Evolutionary conservation across 2,329 filamentous ascomycete genomes (phyloP).

Genomic region (Neopestalotiopsis sp.): DNA sequence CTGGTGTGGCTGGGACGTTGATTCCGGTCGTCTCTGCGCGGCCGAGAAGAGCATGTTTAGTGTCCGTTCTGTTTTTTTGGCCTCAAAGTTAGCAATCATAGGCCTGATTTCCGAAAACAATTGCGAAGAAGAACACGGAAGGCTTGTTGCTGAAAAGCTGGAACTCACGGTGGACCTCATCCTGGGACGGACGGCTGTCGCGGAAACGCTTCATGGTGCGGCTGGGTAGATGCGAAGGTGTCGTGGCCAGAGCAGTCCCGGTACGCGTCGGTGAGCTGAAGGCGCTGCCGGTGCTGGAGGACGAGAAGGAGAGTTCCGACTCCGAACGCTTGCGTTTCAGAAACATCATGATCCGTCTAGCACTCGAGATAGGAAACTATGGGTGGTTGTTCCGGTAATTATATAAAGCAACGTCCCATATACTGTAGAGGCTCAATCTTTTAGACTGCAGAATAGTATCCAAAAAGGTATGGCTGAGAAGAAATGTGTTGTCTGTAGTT

Average conservation of each 20-base stretch:
- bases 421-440: no score
- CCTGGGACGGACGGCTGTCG: slow-evolving; percentile 62
- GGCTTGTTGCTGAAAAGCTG: neutral
- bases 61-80: slow-evolving; percentile 54
- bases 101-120: neutral
- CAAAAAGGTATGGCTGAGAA: no score
- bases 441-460: no score
- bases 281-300: slow-evolving; percentile 45
- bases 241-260: slow-evolving; percentile 21
- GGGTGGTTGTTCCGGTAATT: neutral
- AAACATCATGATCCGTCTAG: slow-evolving; percentile 24
- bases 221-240: slow-evolving; percentile 54
- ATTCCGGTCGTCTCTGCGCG: slow-evolving; percentile 39
- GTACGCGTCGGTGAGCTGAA: slow-evolving; percentile 46
- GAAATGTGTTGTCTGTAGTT: no score
- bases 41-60: slow-evolving; percentile 64
- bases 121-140: neutral
- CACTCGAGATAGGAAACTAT: neutral
- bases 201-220: slow-evolving; percentile 68
- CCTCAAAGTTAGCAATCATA: neutral
- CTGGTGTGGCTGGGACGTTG: slow-evolving; percentile 31
- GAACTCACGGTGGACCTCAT: slow-evolving; percentile 59
- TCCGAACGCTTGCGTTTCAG: slow-evolving; percentile 70
- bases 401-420: no score
- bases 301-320: slow-evolving; percentile 58